phyloP scores from a whole-genome alignment of 129 eudicot genomes.

The Escallonia rubra region DNA sequence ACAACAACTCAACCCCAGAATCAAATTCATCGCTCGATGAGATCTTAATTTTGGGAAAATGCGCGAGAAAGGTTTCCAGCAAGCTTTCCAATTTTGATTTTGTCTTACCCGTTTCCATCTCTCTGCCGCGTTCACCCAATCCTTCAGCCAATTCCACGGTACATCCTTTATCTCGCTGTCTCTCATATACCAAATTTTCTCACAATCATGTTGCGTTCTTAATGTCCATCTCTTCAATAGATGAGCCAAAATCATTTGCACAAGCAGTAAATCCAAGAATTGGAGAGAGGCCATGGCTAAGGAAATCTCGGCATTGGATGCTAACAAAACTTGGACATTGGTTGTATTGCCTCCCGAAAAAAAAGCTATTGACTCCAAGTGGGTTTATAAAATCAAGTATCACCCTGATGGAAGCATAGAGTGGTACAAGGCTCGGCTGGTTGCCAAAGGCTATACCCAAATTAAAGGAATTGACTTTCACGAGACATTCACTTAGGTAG shows the following conservation, averaged over 20 bases:
- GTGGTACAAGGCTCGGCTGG: slow-evolving; percentile 4
- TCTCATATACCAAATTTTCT: too few relatives aligned
- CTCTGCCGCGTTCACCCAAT: too few relatives aligned
- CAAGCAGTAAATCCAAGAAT: background rate
- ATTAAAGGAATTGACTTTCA: background rate
- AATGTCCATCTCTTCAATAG: background rate
- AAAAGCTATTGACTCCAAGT: background rate
- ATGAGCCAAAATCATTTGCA: background rate
- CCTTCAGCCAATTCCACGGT: too few relatives aligned
- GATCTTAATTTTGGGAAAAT: too few relatives aligned
- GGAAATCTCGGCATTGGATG: background rate
- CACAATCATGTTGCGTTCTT: too few relatives aligned
- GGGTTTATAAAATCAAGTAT: slow-evolving; percentile 6
- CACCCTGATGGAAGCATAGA: slow-evolving; percentile 3
- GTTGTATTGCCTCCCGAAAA: background rate
- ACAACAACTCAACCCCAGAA: too few relatives aligned
- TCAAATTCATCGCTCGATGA: too few relatives aligned
- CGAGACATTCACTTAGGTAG: slow-evolving; percentile 1
- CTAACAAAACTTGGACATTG: background rate
- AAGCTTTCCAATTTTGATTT: too few relatives aligned
- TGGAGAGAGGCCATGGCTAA: background rate
- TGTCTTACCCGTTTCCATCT: too few relatives aligned
- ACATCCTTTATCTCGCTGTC: too few relatives aligned
- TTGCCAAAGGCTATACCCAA: background rate
- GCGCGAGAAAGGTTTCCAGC: too few relatives aligned